These are phyloP conservation scores for Aspergillus taichungensis DNA, from an alignment of 495 filamentous ascomycete species.

Conservation along the genomic window DNA sequence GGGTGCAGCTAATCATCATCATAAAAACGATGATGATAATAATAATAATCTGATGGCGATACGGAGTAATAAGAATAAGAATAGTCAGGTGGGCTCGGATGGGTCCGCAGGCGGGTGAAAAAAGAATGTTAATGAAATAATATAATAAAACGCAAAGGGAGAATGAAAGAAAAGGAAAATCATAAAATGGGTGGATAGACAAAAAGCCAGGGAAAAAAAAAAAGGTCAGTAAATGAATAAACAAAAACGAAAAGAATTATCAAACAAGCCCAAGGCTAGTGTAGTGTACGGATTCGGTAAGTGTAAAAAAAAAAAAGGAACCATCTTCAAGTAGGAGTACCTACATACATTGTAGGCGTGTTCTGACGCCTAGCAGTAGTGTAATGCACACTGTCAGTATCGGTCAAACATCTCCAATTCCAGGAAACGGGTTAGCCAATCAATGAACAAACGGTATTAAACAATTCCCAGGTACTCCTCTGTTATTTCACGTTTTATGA, in stretches of 20 bases:
- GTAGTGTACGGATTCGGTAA: too few relatives aligned
- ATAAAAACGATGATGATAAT: not conserved
- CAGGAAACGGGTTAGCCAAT: not conserved
- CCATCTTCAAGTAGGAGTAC: constrained; percentile 3
- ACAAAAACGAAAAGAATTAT: not conserved
- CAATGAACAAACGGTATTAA: too few relatives aligned
- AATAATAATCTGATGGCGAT: not conserved
- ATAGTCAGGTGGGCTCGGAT: too few relatives aligned
- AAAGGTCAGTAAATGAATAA: not conserved
- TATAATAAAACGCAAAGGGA: not conserved
- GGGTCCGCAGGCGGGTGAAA: not conserved
- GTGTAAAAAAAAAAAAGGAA: too few relatives aligned
- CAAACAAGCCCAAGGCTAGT: too few relatives aligned
- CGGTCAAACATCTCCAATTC: constrained; percentile 9
- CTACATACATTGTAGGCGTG: constrained; percentile 10
- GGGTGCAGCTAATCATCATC: not conserved
- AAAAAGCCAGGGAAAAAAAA: not conserved
- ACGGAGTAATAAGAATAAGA: not conserved
- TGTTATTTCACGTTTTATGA: too few relatives aligned
- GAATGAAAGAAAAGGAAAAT: not conserved
- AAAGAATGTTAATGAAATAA: constrained; percentile 3
- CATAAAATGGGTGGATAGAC: not conserved
- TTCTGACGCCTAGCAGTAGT: constrained; percentile 11
- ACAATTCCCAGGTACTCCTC: too few relatives aligned
- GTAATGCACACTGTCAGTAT: constrained; percentile 13